Evolutionary conservation across 2,329 filamentous ascomycete species (phyloP).

Genomic region (Fusarium nurragi): DNA sequence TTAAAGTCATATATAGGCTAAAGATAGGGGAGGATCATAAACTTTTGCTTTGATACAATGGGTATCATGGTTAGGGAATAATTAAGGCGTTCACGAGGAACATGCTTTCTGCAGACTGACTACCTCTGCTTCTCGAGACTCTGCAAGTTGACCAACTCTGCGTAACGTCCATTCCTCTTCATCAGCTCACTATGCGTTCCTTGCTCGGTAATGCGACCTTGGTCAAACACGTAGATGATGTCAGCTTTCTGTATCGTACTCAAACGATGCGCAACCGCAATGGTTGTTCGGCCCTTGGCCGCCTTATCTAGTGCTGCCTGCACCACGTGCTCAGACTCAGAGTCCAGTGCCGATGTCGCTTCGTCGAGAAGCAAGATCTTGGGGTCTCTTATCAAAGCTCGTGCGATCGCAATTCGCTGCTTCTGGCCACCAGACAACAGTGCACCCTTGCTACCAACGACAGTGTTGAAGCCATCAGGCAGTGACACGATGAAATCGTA

Average conservation of each 20-base stretch:
- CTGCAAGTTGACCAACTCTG: slow-evolving; percentile 82
- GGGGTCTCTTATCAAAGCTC: slow-evolving; percentile 89
- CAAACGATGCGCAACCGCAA: slow-evolving; percentile 91
- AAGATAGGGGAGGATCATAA: too few species aligned
- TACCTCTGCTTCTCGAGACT: slow-evolving; percentile 70
- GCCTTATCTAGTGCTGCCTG: slow-evolving; percentile 84
- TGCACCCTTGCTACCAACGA: slow-evolving; percentile 87
- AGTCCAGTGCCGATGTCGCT: slow-evolving; percentile 80
- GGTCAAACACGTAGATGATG: slow-evolving; percentile 95
- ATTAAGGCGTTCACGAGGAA: too few species aligned
- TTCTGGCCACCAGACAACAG: slow-evolving; percentile 93
- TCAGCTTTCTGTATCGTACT: slow-evolving; percentile 96
- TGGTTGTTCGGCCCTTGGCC: slow-evolving; percentile 85
- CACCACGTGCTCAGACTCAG: slow-evolving; percentile 80
- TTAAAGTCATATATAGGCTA: too few species aligned
- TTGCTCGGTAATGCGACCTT: slow-evolving; percentile 84
- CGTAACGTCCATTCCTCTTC: slow-evolving; percentile 75
- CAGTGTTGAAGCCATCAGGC: slow-evolving; percentile 84
- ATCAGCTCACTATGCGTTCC: slow-evolving; percentile 82
- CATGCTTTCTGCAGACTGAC: neutral
- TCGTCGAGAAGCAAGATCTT: slow-evolving; percentile 87
- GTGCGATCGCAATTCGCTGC: slow-evolving; percentile 92
- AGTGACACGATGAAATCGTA: slow-evolving; percentile 90
- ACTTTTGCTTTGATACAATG: too few species aligned
- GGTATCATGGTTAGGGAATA: too few species aligned